Evolutionary conservation across 805 yeast genomes (phyloP).

Genomic region (Candida arabinofermentans): DNA sequence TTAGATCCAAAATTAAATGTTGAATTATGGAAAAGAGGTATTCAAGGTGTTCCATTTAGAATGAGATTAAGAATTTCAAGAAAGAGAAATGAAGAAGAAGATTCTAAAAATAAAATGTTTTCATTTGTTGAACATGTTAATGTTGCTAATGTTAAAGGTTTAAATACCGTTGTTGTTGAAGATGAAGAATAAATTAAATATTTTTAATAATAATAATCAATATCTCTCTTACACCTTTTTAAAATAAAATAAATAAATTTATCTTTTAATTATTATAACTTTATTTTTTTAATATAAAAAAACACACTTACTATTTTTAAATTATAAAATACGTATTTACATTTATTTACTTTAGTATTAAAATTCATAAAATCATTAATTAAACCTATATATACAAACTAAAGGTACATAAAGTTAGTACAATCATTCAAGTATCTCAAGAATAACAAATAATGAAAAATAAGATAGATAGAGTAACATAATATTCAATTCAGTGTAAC

Average conservation of each 20-base stretch:
- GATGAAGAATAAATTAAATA: conserved; percentile 39
- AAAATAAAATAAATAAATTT: not conserved
- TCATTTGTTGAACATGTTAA: conserved; percentile 96
- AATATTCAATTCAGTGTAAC: conserved; percentile 69
- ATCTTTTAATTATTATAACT: too few species aligned
- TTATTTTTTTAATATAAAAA: too few species aligned
- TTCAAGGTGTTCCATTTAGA: conserved; percentile 98
- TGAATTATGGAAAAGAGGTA: conserved; percentile 99
- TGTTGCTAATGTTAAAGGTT: conserved; percentile 95
- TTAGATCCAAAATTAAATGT: conserved; percentile 98
- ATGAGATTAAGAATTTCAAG: conserved; percentile 94
- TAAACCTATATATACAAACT: not conserved
- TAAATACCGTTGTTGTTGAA: conserved; percentile 95
- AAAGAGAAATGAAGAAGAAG: conserved; percentile 99
- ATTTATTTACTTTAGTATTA: too few species aligned
- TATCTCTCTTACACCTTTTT: too few species aligned
- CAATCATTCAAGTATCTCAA: too few species aligned
- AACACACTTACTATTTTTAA: too few species aligned
- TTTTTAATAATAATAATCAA: not conserved
- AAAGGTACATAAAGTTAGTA: not conserved
- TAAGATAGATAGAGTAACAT: too few species aligned
- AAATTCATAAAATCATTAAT: not conserved
- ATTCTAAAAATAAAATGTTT: conserved; percentile 95
- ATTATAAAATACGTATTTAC: too few species aligned
- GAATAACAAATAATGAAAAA: not conserved